Base-by-base conservation (phyloP, 2,329 filamentous ascomycete species). In the Fusarium nanum region DNA sequence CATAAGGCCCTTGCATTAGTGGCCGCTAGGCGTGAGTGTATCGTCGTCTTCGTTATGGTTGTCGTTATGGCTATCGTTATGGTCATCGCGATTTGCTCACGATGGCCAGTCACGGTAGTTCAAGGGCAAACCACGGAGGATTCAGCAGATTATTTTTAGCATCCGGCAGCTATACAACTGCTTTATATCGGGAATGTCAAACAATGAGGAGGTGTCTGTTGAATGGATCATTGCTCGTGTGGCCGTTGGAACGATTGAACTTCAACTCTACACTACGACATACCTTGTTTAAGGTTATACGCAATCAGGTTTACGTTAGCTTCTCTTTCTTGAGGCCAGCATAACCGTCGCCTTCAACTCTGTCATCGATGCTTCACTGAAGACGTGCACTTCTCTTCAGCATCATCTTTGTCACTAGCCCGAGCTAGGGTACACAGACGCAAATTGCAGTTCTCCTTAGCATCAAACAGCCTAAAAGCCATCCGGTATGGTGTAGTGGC, bases 401-500 rank as follows among this genome's bases (percentile, higher is more conserved):
- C 14, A 32, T 32, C 14, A 32, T 32, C 30, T 32, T 32, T 20
- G 20, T 28, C 47, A 14, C 7, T 16, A 8, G 20, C 2, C 1
- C 1, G 2, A 14, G 3, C 27, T 7, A 8, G 16, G 3, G 3
- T 20, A 5, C 18, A 34, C 1, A 18, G 1, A 7, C 1, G n/a
- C 2, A 3, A 32, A 57, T 16, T 20, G 7, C 6, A 6, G 4
- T 1, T 1, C 1, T 1, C 5, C 4, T 11, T 1, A n/a, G 6
- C 2, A 59, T 22, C 22, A 37, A 53, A 60, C 6, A 42, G 28
- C 23, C 18, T 34, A 18, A 34, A 11, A 40, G 30, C 28, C 9
- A 65, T 76, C 75, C 74, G 75, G 75, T 76, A 77, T 77, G 75
- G 75, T 76, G 75, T 76, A 76, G 74, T 76, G 75, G 75, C 75